Evolutionary conservation across 2,329 filamentous ascomycete species (phyloP).

Genomic region (Biscogniauxia sp.): DNA sequence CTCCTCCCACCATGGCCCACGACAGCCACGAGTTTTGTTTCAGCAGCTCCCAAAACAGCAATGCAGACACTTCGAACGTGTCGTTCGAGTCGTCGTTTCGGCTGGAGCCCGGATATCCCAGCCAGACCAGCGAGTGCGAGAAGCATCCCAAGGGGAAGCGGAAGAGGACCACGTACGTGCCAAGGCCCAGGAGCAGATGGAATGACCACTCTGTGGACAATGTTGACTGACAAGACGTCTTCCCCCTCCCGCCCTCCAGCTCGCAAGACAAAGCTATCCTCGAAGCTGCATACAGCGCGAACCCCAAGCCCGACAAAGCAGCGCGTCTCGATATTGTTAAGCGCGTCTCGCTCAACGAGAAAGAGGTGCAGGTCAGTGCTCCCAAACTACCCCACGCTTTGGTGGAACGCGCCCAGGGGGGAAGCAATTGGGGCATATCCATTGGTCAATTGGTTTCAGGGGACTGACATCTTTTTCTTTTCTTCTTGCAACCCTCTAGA

Average conservation of each 20-base stretch:
- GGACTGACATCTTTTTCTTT: conserved; percentile 18
- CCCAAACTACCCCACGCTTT: conserved; percentile 8
- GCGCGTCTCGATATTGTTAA: conserved; percentile 81
- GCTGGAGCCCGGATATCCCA: conserved; percentile 30
- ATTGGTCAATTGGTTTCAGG: conserved; percentile 1
- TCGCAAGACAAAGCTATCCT: conserved; percentile 86
- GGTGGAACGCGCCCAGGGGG: neutral
- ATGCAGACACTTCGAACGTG: conserved; percentile 29
- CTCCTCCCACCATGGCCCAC: conserved; percentile 21
- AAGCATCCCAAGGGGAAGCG: conserved; percentile 59
- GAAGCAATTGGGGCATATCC: neutral
- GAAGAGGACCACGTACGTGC: conserved; percentile 61
- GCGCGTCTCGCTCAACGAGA: conserved; percentile 86
- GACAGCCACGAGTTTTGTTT: conserved; percentile 25
- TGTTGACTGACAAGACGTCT: conserved; percentile 19
- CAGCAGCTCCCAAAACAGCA: conserved; percentile 28
- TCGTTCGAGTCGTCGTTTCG: conserved; percentile 36
- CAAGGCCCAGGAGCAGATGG: neutral
- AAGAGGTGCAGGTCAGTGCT: conserved; percentile 84
- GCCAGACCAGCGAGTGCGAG: conserved; percentile 30
- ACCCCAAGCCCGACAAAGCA: conserved; percentile 88
- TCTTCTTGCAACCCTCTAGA: conserved; percentile 50
- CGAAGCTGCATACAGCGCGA: conserved; percentile 78
- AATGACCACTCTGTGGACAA: neutral
- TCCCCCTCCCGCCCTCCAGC: conserved; percentile 43